These are phyloP conservation scores for Biancaea sappan DNA, from an alignment of 306 rosid species.

Conservation along the genomic window DNA sequence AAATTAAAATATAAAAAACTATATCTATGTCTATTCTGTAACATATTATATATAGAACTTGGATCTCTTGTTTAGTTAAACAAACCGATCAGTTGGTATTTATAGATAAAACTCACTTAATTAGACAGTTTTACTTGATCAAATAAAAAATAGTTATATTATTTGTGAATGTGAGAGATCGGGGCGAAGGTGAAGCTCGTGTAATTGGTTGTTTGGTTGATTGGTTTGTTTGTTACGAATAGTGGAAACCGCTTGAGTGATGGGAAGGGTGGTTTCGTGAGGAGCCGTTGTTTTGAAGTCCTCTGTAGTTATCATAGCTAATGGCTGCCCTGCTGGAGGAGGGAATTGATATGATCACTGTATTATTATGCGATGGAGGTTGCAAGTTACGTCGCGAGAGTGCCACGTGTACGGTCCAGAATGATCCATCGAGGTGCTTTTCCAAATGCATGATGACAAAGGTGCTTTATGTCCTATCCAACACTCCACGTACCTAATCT, in stretches of 20 bases:
- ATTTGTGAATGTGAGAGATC: slow-evolving; percentile 37
- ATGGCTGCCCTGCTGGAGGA: slow-evolving; percentile 33
- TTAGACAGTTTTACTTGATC: no score
- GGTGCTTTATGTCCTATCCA: slow-evolving; percentile 59
- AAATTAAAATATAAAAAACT: no score
- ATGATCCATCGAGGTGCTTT: slow-evolving; percentile 31
- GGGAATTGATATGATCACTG: no score
- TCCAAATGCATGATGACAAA: slow-evolving; percentile 61
- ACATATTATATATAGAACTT: no score
- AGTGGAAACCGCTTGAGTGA: slow-evolving; percentile 36
- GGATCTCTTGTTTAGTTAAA: no score
- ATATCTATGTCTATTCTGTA: no score
- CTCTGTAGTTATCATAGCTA: neutral
- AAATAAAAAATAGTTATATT: no score
- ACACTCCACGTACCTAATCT: slow-evolving; percentile 32
- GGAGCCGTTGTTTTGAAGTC: slow-evolving; percentile 52
- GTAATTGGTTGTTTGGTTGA: slow-evolving; percentile 19
- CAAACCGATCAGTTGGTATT: no score
- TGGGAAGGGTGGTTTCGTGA: slow-evolving; percentile 41
- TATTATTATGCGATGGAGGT: slow-evolving; percentile 25
- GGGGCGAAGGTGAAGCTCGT: slow-evolving; percentile 17
- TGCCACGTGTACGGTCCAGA: slow-evolving; percentile 47
- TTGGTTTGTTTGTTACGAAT: slow-evolving; percentile 1
- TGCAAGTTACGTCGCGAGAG: slow-evolving; percentile 7
- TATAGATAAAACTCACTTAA: no score